These are phyloP conservation scores for Fraxinus greggii DNA, from an alignment of 305 asterid species.

Conservation along the genomic window DNA sequence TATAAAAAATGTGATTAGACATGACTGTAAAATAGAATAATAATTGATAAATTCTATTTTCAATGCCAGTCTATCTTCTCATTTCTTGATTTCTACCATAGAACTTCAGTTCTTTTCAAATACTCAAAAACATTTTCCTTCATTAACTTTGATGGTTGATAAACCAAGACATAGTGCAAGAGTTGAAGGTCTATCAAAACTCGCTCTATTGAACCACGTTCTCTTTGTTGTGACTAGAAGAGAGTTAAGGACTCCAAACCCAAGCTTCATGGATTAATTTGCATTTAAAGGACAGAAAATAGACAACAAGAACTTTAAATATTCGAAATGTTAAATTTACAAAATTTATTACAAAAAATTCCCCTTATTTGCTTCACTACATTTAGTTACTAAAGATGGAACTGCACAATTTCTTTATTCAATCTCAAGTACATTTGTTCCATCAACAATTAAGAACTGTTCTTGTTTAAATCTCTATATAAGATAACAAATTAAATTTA, in stretches of 20 bases:
- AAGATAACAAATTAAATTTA: neutral
- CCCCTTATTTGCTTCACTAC: neutral
- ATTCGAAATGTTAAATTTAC: neutral
- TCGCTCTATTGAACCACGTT: neutral
- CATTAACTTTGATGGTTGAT: neutral
- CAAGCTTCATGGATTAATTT: neutral
- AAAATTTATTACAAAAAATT: neutral
- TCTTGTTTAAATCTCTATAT: neutral
- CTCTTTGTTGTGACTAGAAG: neutral
- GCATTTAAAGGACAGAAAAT: neutral
- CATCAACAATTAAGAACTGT: neutral
- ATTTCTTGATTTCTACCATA: neutral
- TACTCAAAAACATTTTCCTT: neutral
- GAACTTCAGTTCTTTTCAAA: neutral
- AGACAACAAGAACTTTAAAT: neutral
- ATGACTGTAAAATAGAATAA: neutral
- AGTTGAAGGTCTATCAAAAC: neutral
- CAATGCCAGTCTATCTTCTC: neutral
- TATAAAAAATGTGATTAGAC: neutral
- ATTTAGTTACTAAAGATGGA: neutral
- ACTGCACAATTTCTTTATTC: neutral
- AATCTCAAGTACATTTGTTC: neutral
- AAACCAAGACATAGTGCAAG: neutral
- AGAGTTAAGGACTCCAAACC: neutral
- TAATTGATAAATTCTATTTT: neutral